Base-by-base conservation (phyloP, 345 rosid species). In the Linum tenue region DNA sequence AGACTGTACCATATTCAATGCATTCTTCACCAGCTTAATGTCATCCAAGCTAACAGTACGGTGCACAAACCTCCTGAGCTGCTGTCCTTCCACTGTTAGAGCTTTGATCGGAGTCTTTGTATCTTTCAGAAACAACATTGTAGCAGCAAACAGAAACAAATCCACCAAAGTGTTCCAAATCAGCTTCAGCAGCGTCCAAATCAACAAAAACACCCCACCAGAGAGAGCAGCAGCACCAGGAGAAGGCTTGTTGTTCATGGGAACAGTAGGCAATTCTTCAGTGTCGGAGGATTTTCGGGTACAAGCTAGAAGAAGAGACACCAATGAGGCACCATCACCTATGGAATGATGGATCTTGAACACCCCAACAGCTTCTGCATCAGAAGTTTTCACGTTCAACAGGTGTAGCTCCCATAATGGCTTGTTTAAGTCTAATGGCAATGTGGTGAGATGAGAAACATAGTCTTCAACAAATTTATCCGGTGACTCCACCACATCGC, bases 341-440 rank as follows among this genome's bases (percentile, higher is more conserved):
- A 80, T 42, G 0, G 84, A 80, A 39, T 80, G 81, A 75, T 80
- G 84, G 63, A 80, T 75, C 67, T 66, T 67, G 63, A 77, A 70
- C 9, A 80, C 60, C 35, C 66, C 81, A 0, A 69, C 63, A n/a
- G 89, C 80, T 73, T 85, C 86, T 1, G 98, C 92, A 16, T 89
- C 86, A 0, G 81, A 72, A n/a, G 90, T 89, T 71, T 67, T 81
- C 4, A 86, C 58, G 58, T 91, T 84, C 37, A 91, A 85, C 57
- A 92, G 53, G 74, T 89, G 98, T 51, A 89, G 69, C 63, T 92
- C 89, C 96, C 98, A 92, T 39, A 86, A 66, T n/a, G 96, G 98
- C 60, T 83, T 83, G 0, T 91, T 79, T 50, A 55, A 9, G 74
- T 89, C 89, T 68, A 92, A 16, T 1, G 91, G 82, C 7, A 68